A percentile compares a stretch with the other conserved stretches of the same genome.
Conservation (phyloP, 148 eudicot species). For the Camellia granthamiana region DNA sequence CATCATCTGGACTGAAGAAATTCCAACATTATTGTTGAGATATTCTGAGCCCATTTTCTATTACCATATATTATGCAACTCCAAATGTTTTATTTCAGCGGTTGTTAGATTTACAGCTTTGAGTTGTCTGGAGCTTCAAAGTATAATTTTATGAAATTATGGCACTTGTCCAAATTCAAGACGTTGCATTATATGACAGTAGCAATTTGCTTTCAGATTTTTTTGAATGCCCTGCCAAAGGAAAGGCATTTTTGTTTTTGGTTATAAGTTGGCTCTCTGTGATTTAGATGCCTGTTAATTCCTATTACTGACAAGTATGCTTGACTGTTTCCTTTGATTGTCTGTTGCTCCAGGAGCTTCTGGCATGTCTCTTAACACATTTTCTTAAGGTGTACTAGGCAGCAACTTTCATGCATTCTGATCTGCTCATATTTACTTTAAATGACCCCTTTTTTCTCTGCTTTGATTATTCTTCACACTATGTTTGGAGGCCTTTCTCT, state of each 20-base stretch:
- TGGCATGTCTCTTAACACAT: too few species aligned
- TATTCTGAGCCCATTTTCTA: background rate
- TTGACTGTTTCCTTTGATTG: too few species aligned
- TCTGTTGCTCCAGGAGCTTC: too few species aligned
- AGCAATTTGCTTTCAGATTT: too few species aligned
- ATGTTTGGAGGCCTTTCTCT: background rate
- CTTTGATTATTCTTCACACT: background rate
- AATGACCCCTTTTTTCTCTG: background rate
- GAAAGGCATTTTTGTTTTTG: too few species aligned
- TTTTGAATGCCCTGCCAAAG: too few species aligned
- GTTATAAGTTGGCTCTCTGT: too few species aligned
- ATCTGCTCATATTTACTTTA: background rate
- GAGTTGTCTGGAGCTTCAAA: background rate
- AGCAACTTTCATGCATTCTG: background rate
- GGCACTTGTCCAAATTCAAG: too few species aligned
- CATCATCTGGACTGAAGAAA: background rate
- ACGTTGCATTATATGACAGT: too few species aligned
- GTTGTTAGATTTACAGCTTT: background rate
- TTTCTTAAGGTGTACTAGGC: background rate
- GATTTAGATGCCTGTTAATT: too few species aligned
- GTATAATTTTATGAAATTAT: background rate
- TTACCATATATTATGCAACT: background rate
- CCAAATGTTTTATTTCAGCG: background rate
- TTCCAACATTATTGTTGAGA: background rate
- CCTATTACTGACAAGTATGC: too few species aligned